phyloP scores from a whole-genome alignment of 2,329 filamentous ascomycete species.

The Erysiphe pulchra region DNA sequence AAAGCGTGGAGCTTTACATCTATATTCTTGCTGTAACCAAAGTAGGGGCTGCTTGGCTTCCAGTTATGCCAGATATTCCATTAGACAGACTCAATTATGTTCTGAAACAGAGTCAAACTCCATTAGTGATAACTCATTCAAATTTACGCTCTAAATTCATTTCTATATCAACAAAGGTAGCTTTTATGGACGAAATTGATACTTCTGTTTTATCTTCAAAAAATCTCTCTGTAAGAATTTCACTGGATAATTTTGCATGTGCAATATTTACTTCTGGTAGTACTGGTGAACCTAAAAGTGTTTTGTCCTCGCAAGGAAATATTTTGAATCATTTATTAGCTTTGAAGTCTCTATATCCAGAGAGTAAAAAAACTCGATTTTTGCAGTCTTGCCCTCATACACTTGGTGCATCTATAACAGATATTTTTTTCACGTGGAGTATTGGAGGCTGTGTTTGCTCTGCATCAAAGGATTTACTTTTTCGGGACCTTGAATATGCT shows the following conservation, averaged over 20 bases:
- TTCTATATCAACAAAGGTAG: slow-evolving; percentile 3
- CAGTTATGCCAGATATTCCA: slow-evolving; percentile 49
- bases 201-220: slow-evolving; percentile 3
- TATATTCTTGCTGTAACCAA: slow-evolving; percentile 53
- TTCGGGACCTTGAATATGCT: slow-evolving; percentile 41
- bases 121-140: slow-evolving; percentile 18
- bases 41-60: slow-evolving; percentile 54
- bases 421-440: slow-evolving; percentile 69
- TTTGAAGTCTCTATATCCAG: slow-evolving; percentile 40
- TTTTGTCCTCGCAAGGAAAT: slow-evolving; percentile 52
- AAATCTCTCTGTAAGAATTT: slow-evolving; percentile 5
- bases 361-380: slow-evolving; percentile 22
- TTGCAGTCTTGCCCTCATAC: slow-evolving; percentile 65
- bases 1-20: slow-evolving; percentile 45
- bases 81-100: slow-evolving; percentile 32
- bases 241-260: slow-evolving; percentile 28
- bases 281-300: slow-evolving; percentile 52
- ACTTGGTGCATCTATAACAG: slow-evolving; percentile 74
- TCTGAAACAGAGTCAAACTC: slow-evolving; percentile 29
- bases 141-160: slow-evolving; percentile 9
- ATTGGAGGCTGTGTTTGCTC: slow-evolving; percentile 57
- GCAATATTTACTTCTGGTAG: slow-evolving; percentile 67
- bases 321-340: slow-evolving; percentile 50
- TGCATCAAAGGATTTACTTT: slow-evolving; percentile 46
- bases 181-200: slow-evolving; percentile 12